Percentiles rank a stretch among this genome's conserved stretches.
phyloP scores from a whole-genome alignment of 169 alveolate species.

The Theileria annulata region DNA sequence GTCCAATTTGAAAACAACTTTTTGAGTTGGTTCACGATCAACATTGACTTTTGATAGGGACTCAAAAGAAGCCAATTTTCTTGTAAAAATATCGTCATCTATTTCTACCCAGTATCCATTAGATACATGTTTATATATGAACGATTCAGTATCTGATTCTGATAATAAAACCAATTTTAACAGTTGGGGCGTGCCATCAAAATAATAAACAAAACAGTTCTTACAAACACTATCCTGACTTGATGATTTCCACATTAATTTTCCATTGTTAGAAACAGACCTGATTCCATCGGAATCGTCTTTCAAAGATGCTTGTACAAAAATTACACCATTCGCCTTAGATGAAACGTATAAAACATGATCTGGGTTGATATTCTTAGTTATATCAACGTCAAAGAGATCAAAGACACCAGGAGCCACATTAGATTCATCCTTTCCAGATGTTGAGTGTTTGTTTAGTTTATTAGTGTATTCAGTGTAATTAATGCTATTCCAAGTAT shows the following conservation, averaged over 20 bases:
- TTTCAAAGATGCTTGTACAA: constrained; percentile 5
- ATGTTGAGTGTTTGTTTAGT: background rate
- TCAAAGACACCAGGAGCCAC: background rate
- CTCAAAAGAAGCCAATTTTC: constrained; percentile 16
- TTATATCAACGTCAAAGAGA: constrained; percentile 15
- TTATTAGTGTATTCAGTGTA: constrained; percentile 12
- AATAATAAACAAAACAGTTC: constrained; percentile 5
- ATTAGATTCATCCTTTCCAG: background rate
- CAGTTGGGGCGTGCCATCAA: background rate
- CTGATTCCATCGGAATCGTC: background rate
- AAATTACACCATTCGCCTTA: constrained; percentile 2
- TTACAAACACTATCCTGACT: constrained; percentile 10
- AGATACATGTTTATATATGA: constrained; percentile 1
- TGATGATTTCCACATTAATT: constrained; percentile 16
- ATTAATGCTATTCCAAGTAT: background rate
- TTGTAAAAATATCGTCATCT: constrained; percentile 2
- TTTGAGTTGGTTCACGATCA: background rate
- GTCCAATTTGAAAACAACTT: constrained; percentile 1
- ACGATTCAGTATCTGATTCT: background rate
- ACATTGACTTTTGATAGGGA: background rate
- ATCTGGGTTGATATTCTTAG: constrained; percentile 7
- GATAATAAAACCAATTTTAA: background rate
- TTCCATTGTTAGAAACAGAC: constrained; percentile 15
- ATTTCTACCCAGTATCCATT: constrained; percentile 22
- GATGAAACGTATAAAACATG: background rate